Base-by-base conservation (phyloP, 2,329 filamentous ascomycete species). In the Grosmannia serpens region DNA sequence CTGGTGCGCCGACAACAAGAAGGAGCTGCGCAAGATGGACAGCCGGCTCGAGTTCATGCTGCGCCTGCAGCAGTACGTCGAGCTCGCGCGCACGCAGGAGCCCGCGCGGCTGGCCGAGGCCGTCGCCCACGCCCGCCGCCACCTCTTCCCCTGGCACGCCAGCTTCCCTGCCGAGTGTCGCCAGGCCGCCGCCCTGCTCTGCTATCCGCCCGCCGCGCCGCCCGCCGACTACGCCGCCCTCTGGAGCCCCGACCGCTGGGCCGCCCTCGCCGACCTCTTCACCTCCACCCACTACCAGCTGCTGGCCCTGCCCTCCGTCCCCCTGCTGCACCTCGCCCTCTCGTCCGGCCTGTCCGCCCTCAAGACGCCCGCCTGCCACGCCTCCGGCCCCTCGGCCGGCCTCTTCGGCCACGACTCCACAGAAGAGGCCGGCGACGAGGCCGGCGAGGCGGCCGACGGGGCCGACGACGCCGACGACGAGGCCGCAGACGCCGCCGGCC, bases 1-100 rank as follows among this genome's bases (percentile, higher is more conserved):
- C 15, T 99, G 94, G 94, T 96, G 94, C 70, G 83, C 79, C 20
- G 92, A 97, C 67, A 96, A 96, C 71, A 94, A 95, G 72, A 91
- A 92, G 67, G 88, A 91, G 62, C 74, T 99, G 60, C 88, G 91
- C 68, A 95, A 94, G 77, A 87, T 89, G 72, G 86, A 90, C 79
- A 90, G 86, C 67, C 88, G 87, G 64, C 80, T 99, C 20, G 94
- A 99, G 71, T 95, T 96, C 68, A 89, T 95, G 77, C 81, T 99
- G 50, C 86, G 94, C 15, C 80, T 95, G 66, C 94, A 99, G 71
- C 91, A 97, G 70, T 97, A 91, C 70, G 91, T 97, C 65, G 94
- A 97, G 72, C 79, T 97, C 61, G 84, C 95, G 60, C 80, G 92
- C 60, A 83, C 79, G 46, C 81, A 81, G 57, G 77, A 85, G 5